Evolutionary conservation across 805 yeast genomes (phyloP).

Genomic region (Pichia cephalocereana): DNA sequence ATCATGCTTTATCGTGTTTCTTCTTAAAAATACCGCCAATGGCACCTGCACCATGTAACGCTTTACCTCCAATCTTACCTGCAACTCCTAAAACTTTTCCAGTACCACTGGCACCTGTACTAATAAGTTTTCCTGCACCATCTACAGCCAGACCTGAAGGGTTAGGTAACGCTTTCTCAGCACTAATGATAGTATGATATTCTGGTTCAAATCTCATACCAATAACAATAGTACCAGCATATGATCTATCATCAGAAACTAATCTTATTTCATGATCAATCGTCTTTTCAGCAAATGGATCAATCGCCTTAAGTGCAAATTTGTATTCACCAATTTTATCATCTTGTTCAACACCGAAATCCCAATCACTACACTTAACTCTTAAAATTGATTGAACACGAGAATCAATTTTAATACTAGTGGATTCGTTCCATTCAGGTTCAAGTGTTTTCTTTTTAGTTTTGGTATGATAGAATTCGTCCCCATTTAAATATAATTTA

Average conservation of each 20-base stretch:
- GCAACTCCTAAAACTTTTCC: conserved; percentile 34
- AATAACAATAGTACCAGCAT: conserved; percentile 59
- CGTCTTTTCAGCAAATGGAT: conserved; percentile 44
- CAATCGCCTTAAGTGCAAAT: conserved; percentile 49
- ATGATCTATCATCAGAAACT: conserved; percentile 39
- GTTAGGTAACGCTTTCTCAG: conserved; percentile 34
- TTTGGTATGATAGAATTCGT: conserved; percentile 62
- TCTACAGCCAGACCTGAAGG: conserved; percentile 32
- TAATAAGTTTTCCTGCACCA: conserved; percentile 38
- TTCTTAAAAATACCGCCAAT: conserved; percentile 21
- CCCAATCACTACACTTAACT: conserved; percentile 79
- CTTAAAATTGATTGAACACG: conserved; percentile 51
- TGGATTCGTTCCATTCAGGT: conserved; percentile 82
- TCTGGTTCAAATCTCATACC: conserved; percentile 60
- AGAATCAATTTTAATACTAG: conserved; percentile 46
- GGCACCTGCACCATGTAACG: conserved; percentile 36
- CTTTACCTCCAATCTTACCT: conserved; percentile 46
- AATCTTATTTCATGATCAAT: conserved; percentile 40
- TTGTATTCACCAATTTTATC: conserved; percentile 67
- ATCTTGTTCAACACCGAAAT: conserved; percentile 78
- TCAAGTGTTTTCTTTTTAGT: conserved; percentile 77
- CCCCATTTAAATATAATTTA: conserved; percentile 58
- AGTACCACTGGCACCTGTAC: conserved; percentile 32
- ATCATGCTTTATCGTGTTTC: conserved; percentile 12
- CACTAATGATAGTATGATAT: conserved; percentile 37